Evolutionary conservation across 2,329 filamentous ascomycete species (phyloP).

Genomic region (Talaromyces marneffei): DNA sequence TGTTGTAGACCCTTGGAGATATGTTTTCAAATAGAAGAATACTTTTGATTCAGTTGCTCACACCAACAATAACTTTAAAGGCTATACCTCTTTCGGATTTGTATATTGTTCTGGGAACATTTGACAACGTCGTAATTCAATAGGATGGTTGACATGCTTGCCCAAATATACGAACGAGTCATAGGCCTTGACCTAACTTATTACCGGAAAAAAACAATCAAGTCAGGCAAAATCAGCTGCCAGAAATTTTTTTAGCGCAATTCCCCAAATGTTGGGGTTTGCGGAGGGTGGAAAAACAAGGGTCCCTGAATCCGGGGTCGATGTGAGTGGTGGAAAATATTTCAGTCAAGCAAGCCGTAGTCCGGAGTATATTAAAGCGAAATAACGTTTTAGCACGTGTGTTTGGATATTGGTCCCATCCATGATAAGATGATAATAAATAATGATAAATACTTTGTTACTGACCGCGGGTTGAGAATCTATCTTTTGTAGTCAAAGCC

Average conservation of each 20-base stretch:
- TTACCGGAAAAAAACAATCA: background rate
- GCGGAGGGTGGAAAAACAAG: background rate
- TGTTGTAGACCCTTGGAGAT: background rate
- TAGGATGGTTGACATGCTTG: background rate
- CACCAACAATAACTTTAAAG: background rate
- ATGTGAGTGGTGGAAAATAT: conserved; percentile 8
- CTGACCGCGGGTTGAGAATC: background rate
- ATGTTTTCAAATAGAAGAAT: too few species aligned
- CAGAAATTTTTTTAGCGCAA: background rate
- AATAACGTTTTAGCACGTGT: background rate
- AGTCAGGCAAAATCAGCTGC: background rate
- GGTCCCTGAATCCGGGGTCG: background rate
- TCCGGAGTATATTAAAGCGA: background rate
- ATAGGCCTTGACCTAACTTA: background rate
- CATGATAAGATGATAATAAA: background rate
- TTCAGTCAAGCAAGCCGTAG: background rate
- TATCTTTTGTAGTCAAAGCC: background rate
- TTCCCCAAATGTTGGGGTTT: background rate
- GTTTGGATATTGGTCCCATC: background rate
- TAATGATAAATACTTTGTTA: background rate
- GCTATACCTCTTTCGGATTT: background rate
- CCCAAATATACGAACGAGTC: background rate
- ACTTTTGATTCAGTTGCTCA: too few species aligned
- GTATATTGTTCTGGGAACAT: background rate
- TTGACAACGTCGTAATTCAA: background rate